phyloP scores from a whole-genome alignment of 192 early-diverging fungal species.

The Kappamyces sp. region DNA sequence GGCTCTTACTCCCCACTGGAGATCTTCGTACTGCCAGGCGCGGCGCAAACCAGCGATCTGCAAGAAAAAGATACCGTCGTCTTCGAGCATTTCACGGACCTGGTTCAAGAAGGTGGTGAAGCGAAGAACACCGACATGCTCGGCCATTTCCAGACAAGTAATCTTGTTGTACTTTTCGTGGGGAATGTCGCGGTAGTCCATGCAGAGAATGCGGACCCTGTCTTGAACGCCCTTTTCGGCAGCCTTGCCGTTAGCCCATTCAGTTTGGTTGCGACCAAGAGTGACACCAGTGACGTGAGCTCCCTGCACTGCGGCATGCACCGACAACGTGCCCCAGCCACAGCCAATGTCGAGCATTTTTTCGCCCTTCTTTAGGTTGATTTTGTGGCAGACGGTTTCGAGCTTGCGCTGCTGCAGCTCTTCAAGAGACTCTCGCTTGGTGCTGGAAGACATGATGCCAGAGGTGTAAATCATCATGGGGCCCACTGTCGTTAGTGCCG shows the following conservation, averaged over 20 bases:
- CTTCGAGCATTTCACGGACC: conserved; percentile 90
- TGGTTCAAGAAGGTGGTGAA: conserved; percentile 83
- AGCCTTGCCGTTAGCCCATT: conserved; percentile 80
- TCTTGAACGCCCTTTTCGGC: conserved; percentile 73
- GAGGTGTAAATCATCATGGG: conserved; percentile 96
- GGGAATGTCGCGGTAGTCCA: conserved; percentile 99
- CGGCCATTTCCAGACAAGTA: conserved; percentile 98
- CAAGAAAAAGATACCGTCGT: conserved; percentile 96
- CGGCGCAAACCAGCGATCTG: conserved; percentile 95
- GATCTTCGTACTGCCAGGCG: conserved; percentile 74
- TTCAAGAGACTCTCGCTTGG: conserved; percentile 78
- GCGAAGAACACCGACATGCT: conserved; percentile 93
- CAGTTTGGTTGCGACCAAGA: conserved; percentile 85
- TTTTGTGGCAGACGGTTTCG: conserved; percentile 79
- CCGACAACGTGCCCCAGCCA: conserved; percentile 92
- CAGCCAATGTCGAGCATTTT: conserved; percentile 95
- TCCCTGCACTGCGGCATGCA: conserved; percentile 84
- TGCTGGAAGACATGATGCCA: conserved; percentile 75
- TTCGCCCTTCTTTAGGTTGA: conserved; percentile 78
- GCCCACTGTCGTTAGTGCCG: conserved; percentile 52
- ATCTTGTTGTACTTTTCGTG: conserved; percentile 91
- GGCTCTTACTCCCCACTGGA: conserved; percentile 67
- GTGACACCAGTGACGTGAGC: conserved; percentile 91
- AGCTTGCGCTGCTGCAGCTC: conserved; percentile 96
- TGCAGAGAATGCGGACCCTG: conserved; percentile 75